phyloP scores from a whole-genome alignment of 176 grass and related monocot species.

The Chloris gayana region DNA sequence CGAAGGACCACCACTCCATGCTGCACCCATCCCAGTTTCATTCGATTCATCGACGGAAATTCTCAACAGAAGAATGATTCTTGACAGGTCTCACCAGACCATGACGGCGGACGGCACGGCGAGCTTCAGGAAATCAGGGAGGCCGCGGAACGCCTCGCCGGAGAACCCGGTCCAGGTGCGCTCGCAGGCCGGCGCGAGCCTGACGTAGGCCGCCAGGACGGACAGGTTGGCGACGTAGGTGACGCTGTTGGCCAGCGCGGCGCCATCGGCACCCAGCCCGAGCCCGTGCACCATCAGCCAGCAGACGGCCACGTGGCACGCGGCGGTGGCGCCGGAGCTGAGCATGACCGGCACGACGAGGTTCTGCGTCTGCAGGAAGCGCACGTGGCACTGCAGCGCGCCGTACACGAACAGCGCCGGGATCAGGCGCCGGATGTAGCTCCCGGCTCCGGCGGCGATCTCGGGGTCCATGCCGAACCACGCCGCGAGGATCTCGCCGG shows the following conservation, averaged over 20 bases:
- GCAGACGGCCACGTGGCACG: constrained; percentile 54
- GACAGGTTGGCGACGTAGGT: constrained; percentile 42
- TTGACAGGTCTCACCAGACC: constrained; percentile 43
- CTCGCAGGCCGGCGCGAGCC: constrained; percentile 38
- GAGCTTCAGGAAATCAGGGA: constrained; percentile 37
- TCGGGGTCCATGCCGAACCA: constrained; percentile 45
- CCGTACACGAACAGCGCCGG: constrained; percentile 45
- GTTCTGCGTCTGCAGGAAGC: constrained; percentile 52
- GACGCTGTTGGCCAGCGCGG: constrained; percentile 39
- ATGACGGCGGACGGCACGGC: constrained; percentile 52
- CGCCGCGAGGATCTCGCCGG: constrained; percentile 33
- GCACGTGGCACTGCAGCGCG: constrained; percentile 37
- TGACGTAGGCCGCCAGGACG: constrained; percentile 40
- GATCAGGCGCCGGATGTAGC: constrained; percentile 47
- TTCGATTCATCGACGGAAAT: too few species aligned
- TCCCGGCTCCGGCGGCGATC: constrained; percentile 44
- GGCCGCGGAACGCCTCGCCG: constrained; percentile 42
- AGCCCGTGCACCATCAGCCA: constrained; percentile 52
- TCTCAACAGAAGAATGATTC: too few species aligned
- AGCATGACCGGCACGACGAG: constrained; percentile 45
- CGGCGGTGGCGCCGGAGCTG: constrained; percentile 33
- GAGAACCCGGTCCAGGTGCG: constrained; percentile 48
- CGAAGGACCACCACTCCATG: constrained; percentile 70
- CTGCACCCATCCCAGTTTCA: constrained; percentile 5
- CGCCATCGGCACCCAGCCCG: constrained; percentile 44